Evolutionary conservation across 1,284 basidiomycete genomes (phyloP).

Genomic region (Heterobasidion occidentale): DNA sequence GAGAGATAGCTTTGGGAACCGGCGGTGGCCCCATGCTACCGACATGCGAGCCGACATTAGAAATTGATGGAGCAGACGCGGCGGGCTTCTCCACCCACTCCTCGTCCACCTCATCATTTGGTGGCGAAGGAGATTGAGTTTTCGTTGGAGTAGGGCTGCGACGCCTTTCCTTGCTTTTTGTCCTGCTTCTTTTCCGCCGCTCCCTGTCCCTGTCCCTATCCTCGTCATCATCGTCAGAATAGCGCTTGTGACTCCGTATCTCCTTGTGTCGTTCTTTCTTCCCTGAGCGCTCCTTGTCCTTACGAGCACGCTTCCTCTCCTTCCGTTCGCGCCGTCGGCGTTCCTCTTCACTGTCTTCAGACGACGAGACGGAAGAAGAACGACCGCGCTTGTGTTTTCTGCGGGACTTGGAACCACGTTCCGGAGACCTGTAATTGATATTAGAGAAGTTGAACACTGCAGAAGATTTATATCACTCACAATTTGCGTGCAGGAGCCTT

Average conservation of each 20-base stretch:
- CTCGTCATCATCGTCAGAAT: slow-evolving; percentile 32
- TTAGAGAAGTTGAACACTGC: neutral
- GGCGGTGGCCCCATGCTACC: neutral
- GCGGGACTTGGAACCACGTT: slow-evolving; percentile 38
- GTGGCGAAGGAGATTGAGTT: too few relatives aligned
- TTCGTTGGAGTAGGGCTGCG: too few relatives aligned
- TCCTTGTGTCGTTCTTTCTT: slow-evolving; percentile 27
- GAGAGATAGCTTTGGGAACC: slow-evolving; percentile 2
- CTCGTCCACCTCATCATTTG: slow-evolving; percentile 41
- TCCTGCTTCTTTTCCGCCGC: slow-evolving; percentile 22
- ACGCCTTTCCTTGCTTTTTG: slow-evolving; percentile 18
- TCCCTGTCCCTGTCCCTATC: slow-evolving; percentile 22
- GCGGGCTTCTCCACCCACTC: slow-evolving; percentile 69
- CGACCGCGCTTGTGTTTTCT: slow-evolving; percentile 54
- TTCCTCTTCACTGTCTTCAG: slow-evolving; percentile 50
- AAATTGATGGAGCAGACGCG: slow-evolving; percentile 23
- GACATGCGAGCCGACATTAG: slow-evolving; percentile 15
- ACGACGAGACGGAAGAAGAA: slow-evolving; percentile 44
- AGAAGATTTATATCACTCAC: slow-evolving; percentile 32
- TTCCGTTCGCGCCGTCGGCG: slow-evolving; percentile 47
- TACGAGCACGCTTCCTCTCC: slow-evolving; percentile 33
- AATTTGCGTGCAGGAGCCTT: slow-evolving; percentile 49
- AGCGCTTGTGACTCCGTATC: neutral
- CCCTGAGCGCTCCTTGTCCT: slow-evolving; percentile 21
- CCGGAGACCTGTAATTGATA: slow-evolving; percentile 35